Percentiles rank a stretch among this genome's conserved stretches.
Conservation (phyloP, 257 asterid species). For the Rehmannia glutinosa region DNA sequence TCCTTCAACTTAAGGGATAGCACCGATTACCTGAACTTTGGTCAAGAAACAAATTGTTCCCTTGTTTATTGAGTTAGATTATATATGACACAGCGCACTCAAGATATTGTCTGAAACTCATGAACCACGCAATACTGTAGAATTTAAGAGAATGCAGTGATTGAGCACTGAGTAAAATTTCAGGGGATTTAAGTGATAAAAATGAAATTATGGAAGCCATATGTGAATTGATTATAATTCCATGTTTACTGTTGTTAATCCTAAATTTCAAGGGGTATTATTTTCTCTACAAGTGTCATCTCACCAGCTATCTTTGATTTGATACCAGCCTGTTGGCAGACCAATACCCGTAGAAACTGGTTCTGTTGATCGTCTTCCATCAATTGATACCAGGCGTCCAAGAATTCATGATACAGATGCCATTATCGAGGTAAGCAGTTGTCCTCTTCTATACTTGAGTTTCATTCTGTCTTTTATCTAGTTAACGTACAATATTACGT, state of each 20-base stretch:
- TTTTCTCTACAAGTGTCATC: neutral
- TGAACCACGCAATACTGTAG: too few species aligned
- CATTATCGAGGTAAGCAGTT: slow-evolving; percentile 62
- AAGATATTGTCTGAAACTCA: too few species aligned
- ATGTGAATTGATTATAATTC: too few species aligned
- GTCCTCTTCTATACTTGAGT: slow-evolving; percentile 10
- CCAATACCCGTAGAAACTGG: slow-evolving; percentile 96
- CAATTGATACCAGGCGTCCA: slow-evolving; percentile 83
- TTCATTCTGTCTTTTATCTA: slow-evolving; percentile 1
- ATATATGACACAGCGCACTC: too few species aligned
- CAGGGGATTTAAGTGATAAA: too few species aligned
- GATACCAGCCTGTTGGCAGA: slow-evolving; percentile 76
- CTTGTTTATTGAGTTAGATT: too few species aligned
- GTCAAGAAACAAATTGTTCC: too few species aligned
- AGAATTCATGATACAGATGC: slow-evolving; percentile 80
- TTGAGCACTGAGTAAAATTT: too few species aligned
- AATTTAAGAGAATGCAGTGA: too few species aligned
- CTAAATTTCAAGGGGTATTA: neutral
- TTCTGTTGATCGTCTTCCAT: slow-evolving; percentile 82
- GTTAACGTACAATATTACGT: neutral
- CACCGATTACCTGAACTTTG: too few species aligned
- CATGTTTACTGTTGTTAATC: neutral
- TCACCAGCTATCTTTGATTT: slow-evolving; percentile 26
- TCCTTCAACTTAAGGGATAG: too few species aligned
- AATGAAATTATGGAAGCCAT: too few species aligned